phyloP scores from a whole-genome alignment of 2,329 filamentous ascomycete genomes.

The Colletotrichum acutatum region DNA sequence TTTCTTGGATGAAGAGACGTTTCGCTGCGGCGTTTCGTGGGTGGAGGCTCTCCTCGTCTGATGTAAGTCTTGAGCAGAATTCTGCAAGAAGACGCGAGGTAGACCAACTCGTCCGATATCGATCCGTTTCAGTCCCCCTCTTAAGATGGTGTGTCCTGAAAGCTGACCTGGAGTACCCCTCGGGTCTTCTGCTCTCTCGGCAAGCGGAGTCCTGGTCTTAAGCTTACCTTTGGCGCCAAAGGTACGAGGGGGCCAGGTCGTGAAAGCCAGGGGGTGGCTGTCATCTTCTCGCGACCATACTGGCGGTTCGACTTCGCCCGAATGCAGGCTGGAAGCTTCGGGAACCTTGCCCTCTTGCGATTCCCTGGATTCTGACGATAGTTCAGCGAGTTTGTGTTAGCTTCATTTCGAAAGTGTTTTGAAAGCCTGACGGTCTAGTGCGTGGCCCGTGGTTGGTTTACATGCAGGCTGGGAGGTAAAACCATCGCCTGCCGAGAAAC shows the following conservation, averaged over 20 bases:
- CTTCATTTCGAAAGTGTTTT: slow-evolving; percentile 26
- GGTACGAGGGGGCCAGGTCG: neutral
- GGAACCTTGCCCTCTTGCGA: slow-evolving; percentile 1
- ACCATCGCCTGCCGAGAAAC: slow-evolving; percentile 4
- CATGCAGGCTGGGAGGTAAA: slow-evolving; percentile 11
- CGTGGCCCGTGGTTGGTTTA: slow-evolving; percentile 8
- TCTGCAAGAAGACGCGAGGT: slow-evolving; percentile 10
- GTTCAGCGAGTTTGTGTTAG: slow-evolving; percentile 14
- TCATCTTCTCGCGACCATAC: neutral
- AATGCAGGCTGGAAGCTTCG: slow-evolving; percentile 24
- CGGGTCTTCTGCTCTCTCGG: neutral
- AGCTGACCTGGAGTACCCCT: neutral
- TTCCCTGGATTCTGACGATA: slow-evolving; percentile 16
- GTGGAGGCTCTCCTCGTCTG: slow-evolving; percentile 4
- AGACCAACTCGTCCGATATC: slow-evolving; percentile 21
- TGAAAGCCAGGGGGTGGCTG: slow-evolving; percentile 12
- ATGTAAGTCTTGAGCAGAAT: slow-evolving; percentile 7
- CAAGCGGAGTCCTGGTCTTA: slow-evolving; percentile 15
- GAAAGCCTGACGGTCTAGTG: neutral
- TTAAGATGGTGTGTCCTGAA: neutral
- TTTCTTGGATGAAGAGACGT: slow-evolving; percentile 9
- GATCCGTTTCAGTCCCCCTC: slow-evolving; percentile 16
- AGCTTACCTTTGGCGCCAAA: slow-evolving; percentile 18
- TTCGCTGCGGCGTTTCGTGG: slow-evolving; percentile 15
- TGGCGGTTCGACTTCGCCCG: slow-evolving; percentile 24